Evolutionary conservation across 1,284 basidiomycete species (phyloP).

Genomic region (Bjerkandera adusta): DNA sequence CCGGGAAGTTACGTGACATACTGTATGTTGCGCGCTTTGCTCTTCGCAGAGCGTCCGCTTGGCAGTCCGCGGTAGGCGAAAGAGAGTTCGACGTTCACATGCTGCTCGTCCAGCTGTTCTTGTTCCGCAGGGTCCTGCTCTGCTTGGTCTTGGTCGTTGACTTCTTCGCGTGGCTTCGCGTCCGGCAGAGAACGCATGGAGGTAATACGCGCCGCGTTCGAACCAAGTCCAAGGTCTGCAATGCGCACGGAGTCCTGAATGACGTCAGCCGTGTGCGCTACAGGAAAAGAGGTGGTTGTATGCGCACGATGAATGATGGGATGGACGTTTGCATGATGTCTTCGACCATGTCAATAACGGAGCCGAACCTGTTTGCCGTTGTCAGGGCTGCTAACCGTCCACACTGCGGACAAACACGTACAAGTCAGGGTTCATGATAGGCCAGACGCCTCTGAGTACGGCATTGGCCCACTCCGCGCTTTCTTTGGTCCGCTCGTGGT

Average conservation of each 20-base stretch:
- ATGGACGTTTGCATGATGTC: constrained; percentile 42
- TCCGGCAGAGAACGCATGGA: constrained; percentile 36
- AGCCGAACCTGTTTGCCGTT: constrained; percentile 27
- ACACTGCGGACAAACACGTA: constrained; percentile 13
- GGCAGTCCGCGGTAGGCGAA: constrained; percentile 73
- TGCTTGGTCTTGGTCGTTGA: constrained; percentile 19
- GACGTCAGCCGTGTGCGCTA: background rate
- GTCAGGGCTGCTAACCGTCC: background rate
- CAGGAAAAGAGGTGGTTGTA: background rate
- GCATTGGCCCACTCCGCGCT: constrained; percentile 40
- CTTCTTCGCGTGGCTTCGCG: constrained; percentile 8
- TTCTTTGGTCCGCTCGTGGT: constrained; percentile 34
- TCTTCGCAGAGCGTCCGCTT: constrained; percentile 36
- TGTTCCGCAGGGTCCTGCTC: constrained; percentile 22
- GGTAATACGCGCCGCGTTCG: constrained; percentile 35
- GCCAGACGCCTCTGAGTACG: constrained; percentile 36
- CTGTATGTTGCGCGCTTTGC: constrained; percentile 61
- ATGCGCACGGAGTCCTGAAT: constrained; percentile 36
- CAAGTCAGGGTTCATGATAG: constrained; percentile 37
- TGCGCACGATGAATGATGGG: constrained; percentile 34
- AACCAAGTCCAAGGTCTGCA: constrained; percentile 34
- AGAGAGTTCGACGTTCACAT: constrained; percentile 70
- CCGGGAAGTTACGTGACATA: constrained; percentile 24
- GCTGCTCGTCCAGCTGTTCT: constrained; percentile 28
- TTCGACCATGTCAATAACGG: constrained; percentile 37